Percentiles rank a stretch among this genome's conserved stretches.
phyloP scores from a whole-genome alignment of 352 stramenopile species.

The Pythium brachiatum region DNA sequence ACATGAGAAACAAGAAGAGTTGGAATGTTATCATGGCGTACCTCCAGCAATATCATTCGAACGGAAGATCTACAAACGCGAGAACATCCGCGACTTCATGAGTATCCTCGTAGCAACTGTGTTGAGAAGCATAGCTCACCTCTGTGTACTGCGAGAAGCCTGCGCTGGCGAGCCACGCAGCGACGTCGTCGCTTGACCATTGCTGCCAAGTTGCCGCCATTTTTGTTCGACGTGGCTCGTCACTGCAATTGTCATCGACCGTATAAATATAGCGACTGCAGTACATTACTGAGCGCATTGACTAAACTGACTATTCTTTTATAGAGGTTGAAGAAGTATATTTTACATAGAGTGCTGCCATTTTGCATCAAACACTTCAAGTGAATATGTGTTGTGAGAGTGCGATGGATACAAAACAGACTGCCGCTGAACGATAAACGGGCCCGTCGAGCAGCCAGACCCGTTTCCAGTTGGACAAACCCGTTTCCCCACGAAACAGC shows the following conservation, averaged over 20 bases:
- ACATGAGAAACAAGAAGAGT: background rate
- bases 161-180: slow-evolving; percentile 16
- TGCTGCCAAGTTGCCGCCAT: slow-evolving; percentile 15
- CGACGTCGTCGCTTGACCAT: slow-evolving; percentile 21
- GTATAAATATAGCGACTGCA: slow-evolving; percentile 7
- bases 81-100: background rate
- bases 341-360: background rate
- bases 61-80: slow-evolving; percentile 16
- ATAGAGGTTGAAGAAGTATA: background rate
- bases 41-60: slow-evolving; percentile 29
- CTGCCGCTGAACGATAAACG: background rate
- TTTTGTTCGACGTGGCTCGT: background rate
- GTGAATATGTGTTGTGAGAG: background rate
- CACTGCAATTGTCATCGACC: background rate
- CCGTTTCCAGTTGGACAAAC: background rate
- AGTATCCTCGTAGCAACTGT: background rate
- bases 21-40: slow-evolving; percentile 8
- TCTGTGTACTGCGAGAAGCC: slow-evolving; percentile 27
- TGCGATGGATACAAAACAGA: background rate
- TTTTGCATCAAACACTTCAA: background rate
- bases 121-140: background rate
- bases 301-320: background rate
- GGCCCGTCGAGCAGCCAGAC: background rate
- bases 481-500: background rate
- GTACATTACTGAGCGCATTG: background rate